Base-by-base conservation (phyloP, 306 rosid genomes). In the Pterocarpus santalinus region DNA sequence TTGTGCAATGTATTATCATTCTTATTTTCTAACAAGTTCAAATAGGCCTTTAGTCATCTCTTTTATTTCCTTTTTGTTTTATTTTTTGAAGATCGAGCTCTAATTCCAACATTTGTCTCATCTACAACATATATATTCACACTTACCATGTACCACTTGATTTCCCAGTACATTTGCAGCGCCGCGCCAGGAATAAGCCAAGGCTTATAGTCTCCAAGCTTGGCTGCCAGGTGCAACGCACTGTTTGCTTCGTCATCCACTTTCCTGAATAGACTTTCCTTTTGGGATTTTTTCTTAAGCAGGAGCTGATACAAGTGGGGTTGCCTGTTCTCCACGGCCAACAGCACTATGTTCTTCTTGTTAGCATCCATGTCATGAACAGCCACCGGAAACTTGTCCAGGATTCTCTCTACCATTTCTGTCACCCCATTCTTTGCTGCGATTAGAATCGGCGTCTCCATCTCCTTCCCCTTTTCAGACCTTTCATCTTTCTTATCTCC, bases 121-220 rank as follows among this genome's bases (percentile, higher is more conserved):
- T 1, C 7, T 12, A 3, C 1, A 6, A 12, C 0, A 7, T 33
- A n/a, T 41, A 36, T 10, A 51, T 1, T 1, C n/a, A 49, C n/a
- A 30, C 62, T 13, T 73, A 91, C 95, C 86, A 81, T 49, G 63
- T 80, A 88, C 96, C 96, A 89, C 77, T 86, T 91, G 75, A 85
- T 70, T 83, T 91, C 94, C 91, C 92, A 88, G 52, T 91, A 91
- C 91, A 91, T 88, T 82, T 89, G 93, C 49, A 91, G 69, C 1
- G 91, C 93, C 2, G 82, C 89, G 0, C 94, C 97, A 0, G 97
- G 85, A 69, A 90, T 80, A 35, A 76, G 89, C 92, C 94, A 92
- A 8, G 97, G 94, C 47, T 67, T 82, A 53, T 82, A 41, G 17
- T 33, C 55, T 70, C 89, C 77, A 15, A 56, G 85, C 51, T 77